Base-by-base conservation (phyloP, 768 basidiomycete species). In the Psilocybe tampanensis region DNA sequence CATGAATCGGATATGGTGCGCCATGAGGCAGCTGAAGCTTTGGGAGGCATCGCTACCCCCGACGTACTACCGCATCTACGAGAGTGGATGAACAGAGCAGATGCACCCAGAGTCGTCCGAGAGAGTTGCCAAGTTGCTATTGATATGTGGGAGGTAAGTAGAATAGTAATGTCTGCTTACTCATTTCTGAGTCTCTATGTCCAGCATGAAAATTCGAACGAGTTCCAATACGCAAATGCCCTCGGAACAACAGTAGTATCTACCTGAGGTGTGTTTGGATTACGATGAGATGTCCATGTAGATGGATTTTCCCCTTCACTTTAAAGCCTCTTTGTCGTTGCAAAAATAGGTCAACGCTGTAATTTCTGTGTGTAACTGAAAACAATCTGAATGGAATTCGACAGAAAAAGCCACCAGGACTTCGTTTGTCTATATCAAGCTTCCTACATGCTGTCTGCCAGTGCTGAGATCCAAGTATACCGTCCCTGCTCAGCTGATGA, bases 71-170 rank as follows among this genome's bases (percentile, higher is more conserved):
- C 90, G 1, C 82, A 94, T 60, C 75, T 99, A 34, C 85, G 86
- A 62, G 90, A 95, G 69, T 97, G 94, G 88, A 86, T 90, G 79
- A 73, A 71, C 21, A 80, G 87, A 60, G 79, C 83, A 58, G 92
- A 94, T 64, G 86, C 92, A 8, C 95, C 95, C 0, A 76, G 82
- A 13, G 95, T 98, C 19, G 97, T 99, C 2, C 84, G 89, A 53
- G 95, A 99, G 74, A 97, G 95, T 62, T 98, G 97, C 72, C 86
- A 94, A 66, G 88, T 99, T 48, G 97, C 97, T 2, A 82, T 99
- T 52, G 97, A 97, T 71, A 94, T 98, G 93, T 97, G 92, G 86
- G 92, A 94, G 86, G 92, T 90, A 53, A 21, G 85, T 73, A 29
- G 32, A 13, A 2, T 21, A 12, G 22, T 41, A 57, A 47, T 51